phyloP scores from a whole-genome alignment of 495 filamentous ascomycete species.

The Bacidia gigantensis region DNA sequence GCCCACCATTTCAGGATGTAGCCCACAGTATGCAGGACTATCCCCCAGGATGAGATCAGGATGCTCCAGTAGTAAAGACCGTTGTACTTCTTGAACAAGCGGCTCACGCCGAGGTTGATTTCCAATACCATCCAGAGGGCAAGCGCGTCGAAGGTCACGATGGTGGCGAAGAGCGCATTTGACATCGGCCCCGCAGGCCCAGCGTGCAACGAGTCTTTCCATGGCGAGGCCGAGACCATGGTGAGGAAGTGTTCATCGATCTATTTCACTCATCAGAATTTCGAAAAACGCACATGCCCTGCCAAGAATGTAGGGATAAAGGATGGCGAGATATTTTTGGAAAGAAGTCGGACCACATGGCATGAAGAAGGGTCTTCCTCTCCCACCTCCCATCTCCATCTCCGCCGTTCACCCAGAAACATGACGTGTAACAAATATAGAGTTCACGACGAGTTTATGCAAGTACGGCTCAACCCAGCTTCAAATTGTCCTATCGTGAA shows the following conservation, averaged over 20 bases:
- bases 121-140: slow-evolving; percentile 35
- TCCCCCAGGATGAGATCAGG: slow-evolving; percentile 32
- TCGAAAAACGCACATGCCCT: too few species aligned
- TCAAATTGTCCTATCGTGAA: too few species aligned
- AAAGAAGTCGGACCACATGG: too few species aligned
- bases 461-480: too few species aligned
- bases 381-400: too few species aligned
- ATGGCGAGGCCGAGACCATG: slow-evolving; percentile 3
- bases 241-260: neutral
- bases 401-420: too few species aligned
- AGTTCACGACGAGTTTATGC: too few species aligned
- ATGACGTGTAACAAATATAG: too few species aligned
- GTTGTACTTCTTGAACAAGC: slow-evolving; percentile 32
- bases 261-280: too few species aligned
- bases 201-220: slow-evolving; percentile 5
- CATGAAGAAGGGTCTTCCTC: too few species aligned
- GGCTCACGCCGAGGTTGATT: slow-evolving; percentile 30
- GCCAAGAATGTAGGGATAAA: too few species aligned
- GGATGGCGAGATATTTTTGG: too few species aligned
- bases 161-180: slow-evolving; percentile 11
- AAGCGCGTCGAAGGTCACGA: slow-evolving; percentile 29
- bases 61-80: slow-evolving; percentile 40
- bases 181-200: neutral
- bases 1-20: slow-evolving; percentile 34
- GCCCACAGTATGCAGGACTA: slow-evolving; percentile 35